phyloP scores from a whole-genome alignment of 148 eudicot species.

The Camellia japonica region DNA sequence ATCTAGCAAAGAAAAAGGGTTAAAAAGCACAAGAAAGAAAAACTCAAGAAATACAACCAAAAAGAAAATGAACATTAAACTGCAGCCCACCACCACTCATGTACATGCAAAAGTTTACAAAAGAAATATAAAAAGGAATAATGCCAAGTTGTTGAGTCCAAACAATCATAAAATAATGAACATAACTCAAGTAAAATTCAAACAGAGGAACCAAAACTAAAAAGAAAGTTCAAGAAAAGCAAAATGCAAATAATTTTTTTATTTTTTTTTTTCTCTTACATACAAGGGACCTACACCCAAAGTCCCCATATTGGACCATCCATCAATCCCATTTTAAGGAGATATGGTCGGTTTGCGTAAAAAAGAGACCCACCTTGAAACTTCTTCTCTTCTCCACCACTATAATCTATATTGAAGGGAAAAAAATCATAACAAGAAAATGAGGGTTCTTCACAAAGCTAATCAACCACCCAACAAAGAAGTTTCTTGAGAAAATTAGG shows the following conservation, averaged over 20 bases:
- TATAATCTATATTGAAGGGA: conserved; percentile 8
- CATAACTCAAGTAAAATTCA: neutral
- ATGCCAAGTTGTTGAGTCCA: neutral
- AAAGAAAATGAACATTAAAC: neutral
- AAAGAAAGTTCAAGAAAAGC: conserved; percentile 5
- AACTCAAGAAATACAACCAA: neutral
- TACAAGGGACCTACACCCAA: neutral
- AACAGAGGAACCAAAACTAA: conserved; percentile 2
- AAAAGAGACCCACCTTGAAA: conserved; percentile 17
- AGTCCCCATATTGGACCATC: neutral
- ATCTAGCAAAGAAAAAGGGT: neutral
- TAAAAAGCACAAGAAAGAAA: neutral
- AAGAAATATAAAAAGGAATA: neutral
- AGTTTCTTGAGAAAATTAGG: no score
- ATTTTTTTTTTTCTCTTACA: neutral
- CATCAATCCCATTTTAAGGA: neutral
- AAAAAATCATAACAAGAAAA: neutral
- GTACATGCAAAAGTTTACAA: neutral
- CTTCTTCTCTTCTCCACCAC: conserved; percentile 16
- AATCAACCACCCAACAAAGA: no score
- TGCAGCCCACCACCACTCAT: neutral
- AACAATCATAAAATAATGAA: conserved; percentile 1
- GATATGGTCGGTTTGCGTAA: neutral
- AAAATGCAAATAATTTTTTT: neutral
- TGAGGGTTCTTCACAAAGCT: no score